Evolutionary conservation across 352 stramenopile genomes (phyloP), one percentile per base, ranked within the genome.

Genomic region (Phytophthora meadii): DNA sequence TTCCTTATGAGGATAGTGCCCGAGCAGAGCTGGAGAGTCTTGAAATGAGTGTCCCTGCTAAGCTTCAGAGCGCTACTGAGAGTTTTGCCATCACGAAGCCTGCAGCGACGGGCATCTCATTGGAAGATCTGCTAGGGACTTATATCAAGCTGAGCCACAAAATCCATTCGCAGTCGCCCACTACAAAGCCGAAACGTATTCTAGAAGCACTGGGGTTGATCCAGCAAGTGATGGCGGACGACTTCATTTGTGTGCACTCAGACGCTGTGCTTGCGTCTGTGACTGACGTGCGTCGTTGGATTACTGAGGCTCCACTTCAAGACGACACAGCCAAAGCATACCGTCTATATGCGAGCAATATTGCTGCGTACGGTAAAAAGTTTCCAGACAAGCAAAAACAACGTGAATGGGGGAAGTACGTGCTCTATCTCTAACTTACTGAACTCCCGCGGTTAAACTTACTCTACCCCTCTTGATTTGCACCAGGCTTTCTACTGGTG

Each of bases 21-120:
- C 65, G 61, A 58, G 53, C 56, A 3, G 46, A 72, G 27, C 44
- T 78, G 6, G 61, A 78, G 30, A 75, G 36, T 49, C 12, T 78
- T 1, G 49, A 56, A 12, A 69, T 62, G 70, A 61, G 32, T 1
- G 51, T 68, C 44, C 34, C 50, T 27, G 8, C 11, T 32, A 28
- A 19, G 25, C 3, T 45, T 14, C 15, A 9, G 27, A 36, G 60
- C 10, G 6, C 3, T 8, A 6, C 22, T 14, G 10, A 39, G 50
- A 3, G n/a, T 40, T 36, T 50, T 47, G 34, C 2, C 14, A 52
- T 47, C 14, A 48, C 7, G n/a, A 47, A 49, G 10, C 11, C 52
- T 42, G 36, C n/a, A 34, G 22, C 5, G 11, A 32, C 50, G 6
- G 12, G 5, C 32, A 50, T 10, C 25, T 46, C 44, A 19, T 17